Conservation (phyloP, 331 rosid genomes). For the Quercus phellos region DNA sequence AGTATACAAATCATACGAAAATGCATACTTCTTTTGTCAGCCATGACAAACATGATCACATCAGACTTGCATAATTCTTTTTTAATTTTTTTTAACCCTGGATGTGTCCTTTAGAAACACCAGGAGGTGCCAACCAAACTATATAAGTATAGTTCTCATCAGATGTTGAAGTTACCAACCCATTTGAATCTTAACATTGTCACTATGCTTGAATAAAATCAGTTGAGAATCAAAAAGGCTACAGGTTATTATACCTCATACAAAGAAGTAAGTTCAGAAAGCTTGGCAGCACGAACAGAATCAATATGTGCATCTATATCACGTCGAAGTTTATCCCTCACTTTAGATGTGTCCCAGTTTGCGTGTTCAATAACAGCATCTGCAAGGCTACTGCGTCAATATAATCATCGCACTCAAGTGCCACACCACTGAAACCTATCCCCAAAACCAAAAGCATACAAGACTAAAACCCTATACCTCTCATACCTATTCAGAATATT, state of each 20-base stretch:
- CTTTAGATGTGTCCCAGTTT: slow-evolving; percentile 81
- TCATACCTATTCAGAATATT: not conserved
- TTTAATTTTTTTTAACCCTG: no score
- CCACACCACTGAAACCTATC: not conserved
- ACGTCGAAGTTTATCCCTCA: slow-evolving; percentile 79
- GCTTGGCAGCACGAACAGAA: slow-evolving; percentile 63
- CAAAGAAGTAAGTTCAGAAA: slow-evolving; percentile 64
- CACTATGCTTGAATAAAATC: slow-evolving; percentile 3
- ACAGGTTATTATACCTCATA: slow-evolving; percentile 54
- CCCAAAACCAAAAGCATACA: not conserved
- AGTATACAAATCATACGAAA: not conserved
- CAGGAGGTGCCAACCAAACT: not conserved
- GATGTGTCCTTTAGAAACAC: no score
- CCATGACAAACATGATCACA: not conserved
- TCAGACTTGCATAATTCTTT: not conserved
- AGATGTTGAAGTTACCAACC: not conserved
- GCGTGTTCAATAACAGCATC: slow-evolving; percentile 73
- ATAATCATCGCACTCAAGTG: slow-evolving; percentile 9
- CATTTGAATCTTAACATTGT: slow-evolving; percentile 5
- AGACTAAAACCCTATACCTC: not conserved
- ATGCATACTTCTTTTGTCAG: not conserved
- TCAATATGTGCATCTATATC: slow-evolving; percentile 79
- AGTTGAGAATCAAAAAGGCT: slow-evolving; percentile 12
- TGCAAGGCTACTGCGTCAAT: slow-evolving; percentile 44
- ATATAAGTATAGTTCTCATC: not conserved